Evolutionary conservation across 805 yeast genomes (phyloP).

Genomic region (Myxozyma neglecta): DNA sequence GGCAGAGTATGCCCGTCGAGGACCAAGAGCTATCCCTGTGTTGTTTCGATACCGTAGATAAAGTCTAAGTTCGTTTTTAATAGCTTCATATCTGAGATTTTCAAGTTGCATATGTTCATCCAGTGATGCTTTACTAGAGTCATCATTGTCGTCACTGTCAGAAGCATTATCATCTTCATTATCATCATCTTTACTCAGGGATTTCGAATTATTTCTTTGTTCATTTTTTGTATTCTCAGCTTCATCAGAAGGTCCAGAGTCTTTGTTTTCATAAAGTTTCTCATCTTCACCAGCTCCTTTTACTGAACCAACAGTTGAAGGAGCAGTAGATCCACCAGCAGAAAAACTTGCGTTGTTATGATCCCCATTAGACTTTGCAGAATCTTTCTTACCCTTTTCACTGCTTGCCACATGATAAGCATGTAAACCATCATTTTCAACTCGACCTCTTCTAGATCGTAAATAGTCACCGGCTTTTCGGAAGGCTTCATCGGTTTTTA

Average conservation of each 20-base stretch:
- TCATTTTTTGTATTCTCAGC: background rate
- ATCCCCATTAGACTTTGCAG: background rate
- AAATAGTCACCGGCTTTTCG: constrained; percentile 30
- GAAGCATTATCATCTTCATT: background rate
- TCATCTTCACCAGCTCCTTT: constrained; percentile 7
- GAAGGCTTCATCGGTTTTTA: constrained; percentile 33
- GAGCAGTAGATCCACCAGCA: constrained; percentile 23
- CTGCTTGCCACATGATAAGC: background rate
- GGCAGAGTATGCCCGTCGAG: constrained; percentile 1
- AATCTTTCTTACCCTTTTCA: background rate
- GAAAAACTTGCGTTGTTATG: constrained; percentile 9
- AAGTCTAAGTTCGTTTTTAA: constrained; percentile 7
- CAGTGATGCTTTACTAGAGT: background rate
- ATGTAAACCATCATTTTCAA: background rate
- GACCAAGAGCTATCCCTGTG: background rate
- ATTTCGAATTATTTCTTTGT: background rate
- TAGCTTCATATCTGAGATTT: background rate
- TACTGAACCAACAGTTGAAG: constrained; percentile 11
- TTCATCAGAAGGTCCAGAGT: background rate
- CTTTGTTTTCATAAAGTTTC: background rate
- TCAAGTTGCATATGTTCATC: background rate
- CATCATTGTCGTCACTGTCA: background rate
- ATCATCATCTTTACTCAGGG: background rate
- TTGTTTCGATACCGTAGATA: background rate
- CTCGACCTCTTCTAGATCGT: constrained; percentile 12